phyloP scores from a whole-genome alignment of 306 rosid species.

The Neltuma alba region DNA sequence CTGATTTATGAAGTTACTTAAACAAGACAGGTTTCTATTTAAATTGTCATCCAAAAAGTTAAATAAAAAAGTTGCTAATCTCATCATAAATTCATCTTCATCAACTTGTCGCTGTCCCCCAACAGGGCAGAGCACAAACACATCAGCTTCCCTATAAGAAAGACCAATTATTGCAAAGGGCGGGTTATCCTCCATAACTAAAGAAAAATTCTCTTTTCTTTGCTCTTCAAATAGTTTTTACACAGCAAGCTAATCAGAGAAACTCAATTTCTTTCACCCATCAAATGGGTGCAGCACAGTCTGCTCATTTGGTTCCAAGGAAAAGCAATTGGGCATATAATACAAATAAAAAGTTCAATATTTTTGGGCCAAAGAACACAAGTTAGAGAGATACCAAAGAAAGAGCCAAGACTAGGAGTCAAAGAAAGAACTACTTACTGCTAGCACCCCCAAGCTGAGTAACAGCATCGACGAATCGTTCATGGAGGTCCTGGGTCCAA shows the following conservation, averaged over 20 bases:
- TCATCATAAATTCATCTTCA: constrained; percentile 8
- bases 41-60: neutral
- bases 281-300: neutral
- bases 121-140: neutral
- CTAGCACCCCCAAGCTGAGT: constrained; percentile 94
- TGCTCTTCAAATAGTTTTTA: constrained; percentile 4
- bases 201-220: constrained; percentile 3
- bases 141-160: neutral
- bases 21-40: neutral
- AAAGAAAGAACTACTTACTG: constrained; percentile 49
- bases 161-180: constrained; percentile 2
- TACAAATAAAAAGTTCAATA: neutral
- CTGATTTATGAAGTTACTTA: neutral
- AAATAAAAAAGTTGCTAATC: neutral
- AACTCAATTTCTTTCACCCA: neutral
- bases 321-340: neutral
- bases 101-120: constrained; percentile 21
- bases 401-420: neutral
- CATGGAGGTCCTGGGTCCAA: constrained; percentile 97
- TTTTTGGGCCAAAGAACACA: too few relatives aligned
- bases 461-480: constrained; percentile 92
- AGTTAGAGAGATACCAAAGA: neutral
- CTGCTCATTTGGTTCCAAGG: neutral
- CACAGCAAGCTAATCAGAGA: neutral
- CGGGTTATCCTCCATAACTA: neutral